These are phyloP conservation scores for Spergularia azorica DNA, from an alignment of 179 eudicot species.

Conservation along the genomic window DNA sequence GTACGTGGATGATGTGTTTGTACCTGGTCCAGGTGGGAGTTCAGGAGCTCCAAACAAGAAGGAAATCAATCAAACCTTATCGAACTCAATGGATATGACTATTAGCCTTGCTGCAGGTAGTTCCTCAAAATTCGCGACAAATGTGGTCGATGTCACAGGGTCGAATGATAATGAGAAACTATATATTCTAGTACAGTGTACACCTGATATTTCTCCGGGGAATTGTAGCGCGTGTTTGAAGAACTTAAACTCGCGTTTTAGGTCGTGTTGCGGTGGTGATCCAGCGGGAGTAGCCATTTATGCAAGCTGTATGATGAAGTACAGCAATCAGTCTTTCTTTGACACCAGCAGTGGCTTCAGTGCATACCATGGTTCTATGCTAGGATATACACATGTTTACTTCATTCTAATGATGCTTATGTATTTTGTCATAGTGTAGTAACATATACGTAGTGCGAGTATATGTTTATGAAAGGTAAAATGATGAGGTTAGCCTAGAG, in stretches of 20 bases:
- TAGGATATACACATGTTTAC: background rate
- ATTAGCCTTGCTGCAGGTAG: conserved; percentile 3
- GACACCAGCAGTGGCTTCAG: background rate
- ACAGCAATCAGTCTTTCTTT: conserved; percentile 17
- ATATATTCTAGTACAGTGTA: conserved; percentile 23
- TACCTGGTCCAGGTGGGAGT: background rate
- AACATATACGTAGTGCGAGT: too few species aligned
- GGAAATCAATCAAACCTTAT: conserved; percentile 17
- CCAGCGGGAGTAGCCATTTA: background rate
- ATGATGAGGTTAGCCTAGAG: too few species aligned
- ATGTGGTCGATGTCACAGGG: background rate
- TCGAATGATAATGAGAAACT: background rate
- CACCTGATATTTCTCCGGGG: conserved; percentile 11
- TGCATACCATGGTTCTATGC: background rate
- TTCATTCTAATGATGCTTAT: background rate
- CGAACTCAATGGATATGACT: conserved; percentile 5
- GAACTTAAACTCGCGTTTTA: background rate
- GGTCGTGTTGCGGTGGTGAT: conserved; percentile 11
- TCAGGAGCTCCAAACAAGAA: background rate
- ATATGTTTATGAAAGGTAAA: too few species aligned
- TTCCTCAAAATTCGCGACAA: conserved; percentile 1
- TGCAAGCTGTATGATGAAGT: conserved; percentile 19
- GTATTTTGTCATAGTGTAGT: background rate
- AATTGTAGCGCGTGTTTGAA: conserved; percentile 25
- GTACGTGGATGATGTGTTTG: background rate